Base-by-base conservation (phyloP, 192 early-diverging fungal genomes). In the Coemansia sp. region DNA sequence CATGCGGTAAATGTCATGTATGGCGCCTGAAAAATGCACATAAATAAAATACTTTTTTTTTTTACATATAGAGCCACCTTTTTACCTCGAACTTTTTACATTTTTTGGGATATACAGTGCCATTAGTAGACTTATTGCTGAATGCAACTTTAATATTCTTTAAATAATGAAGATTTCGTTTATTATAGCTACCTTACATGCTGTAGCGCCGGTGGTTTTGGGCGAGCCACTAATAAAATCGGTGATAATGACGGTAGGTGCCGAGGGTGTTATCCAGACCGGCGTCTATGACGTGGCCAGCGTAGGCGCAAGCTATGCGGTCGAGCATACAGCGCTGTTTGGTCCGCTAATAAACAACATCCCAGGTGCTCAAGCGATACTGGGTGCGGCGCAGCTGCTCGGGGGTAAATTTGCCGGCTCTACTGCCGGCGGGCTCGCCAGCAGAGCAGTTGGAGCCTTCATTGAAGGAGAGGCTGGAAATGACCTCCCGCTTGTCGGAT, bases 351-450 rank as follows among this genome's bases (percentile, higher is more conserved):
- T 76, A 5, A 76, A 51, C 30, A 54, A 48, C 0, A 10, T 76
- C 15, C 74, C 74, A 5, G 74, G 67, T 11, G 51, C 60, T 11
- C 58, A 63, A 15, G 45, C 62, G 15, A 58, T 66, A 11, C 31
- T 70, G 30, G 56, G 56, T 20, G 74, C 74, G 23, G 66, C 74
- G 0, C 40, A 46, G 10, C 10, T 76, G 15, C 51, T 76, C 0
- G 74, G 74, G 1, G 74, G 74, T 37, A 63, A 36, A 49, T 63
- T 76, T 65, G 74, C 74, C 4, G 74, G 74, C 12, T 32, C 44
- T 11, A 63, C 67, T 31, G 74, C 53, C 0, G 74, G 74, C 17
- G 52, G 56, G 7, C 51, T 76, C 11, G 64, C 63, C 3, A 60
- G 74, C 53, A 62, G 45, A 21, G 60, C 66, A 26, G 43, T 44